Evolutionary conservation across 2,329 filamentous ascomycete species (phyloP), one percentile per base, ranked within the genome.

Genomic region (Mycocentrospora acerina): DNA sequence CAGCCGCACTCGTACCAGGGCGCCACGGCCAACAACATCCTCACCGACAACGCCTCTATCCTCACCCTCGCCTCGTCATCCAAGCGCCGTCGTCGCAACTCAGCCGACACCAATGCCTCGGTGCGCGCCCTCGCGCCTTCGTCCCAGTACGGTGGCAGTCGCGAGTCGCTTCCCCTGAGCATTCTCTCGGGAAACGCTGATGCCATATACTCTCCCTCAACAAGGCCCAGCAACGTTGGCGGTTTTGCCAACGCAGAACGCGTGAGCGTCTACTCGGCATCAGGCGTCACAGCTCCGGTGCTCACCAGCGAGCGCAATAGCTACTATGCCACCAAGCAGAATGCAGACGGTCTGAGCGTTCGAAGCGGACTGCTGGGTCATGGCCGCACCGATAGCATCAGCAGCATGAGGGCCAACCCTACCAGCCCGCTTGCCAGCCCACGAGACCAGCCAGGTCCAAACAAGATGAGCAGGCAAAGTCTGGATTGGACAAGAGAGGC

Each of bases 21-120:
- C n/a, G 86, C 86, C 2, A 91, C 86, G 0, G 87, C 88, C 35
- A 90, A 90, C 67, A 88, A 88, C 55, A 76, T 91, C 5, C 73
- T 91, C 24, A 89, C 86, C 1, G 88, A 94, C 64, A 88, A 94
- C 61, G 88, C 88, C 15, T 91, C 87, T 17, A 90, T 94, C 52
- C 71, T 94, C 44, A 94, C 88, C 0, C 75, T 94, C 11, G 88
- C 88, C 2, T 91, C 87, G 4, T 90, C 86, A 0, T 88, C 85
- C 49, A 89, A 91, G 69, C 81, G 85, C 25, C 79, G 83, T 18
- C 82, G 88, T 24, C 80, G 88, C 32, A 80, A 87, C 44, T 90
- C 86, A 19, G 82, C 91, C 68, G 88, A 93, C 64, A 93, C 88
- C 0, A 86, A 93, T 62, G 88, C 88, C 4, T 91, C 86, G 0